Evolutionary conservation across 129 eudicot species (phyloP), one percentile per base, ranked within the genome.

Genomic region (Lonicera japonica): DNA sequence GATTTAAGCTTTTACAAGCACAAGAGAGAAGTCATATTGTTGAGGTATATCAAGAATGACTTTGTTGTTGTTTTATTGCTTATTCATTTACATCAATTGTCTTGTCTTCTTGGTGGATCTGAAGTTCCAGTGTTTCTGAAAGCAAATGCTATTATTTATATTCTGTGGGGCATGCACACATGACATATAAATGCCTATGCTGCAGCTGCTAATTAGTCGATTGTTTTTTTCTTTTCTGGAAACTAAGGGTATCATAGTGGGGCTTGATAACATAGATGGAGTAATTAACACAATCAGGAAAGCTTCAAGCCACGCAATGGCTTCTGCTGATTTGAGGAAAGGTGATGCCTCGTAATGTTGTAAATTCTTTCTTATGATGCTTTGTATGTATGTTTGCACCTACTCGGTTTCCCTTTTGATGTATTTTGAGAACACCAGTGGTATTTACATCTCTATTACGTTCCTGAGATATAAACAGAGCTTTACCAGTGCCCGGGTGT

Each of bases 261-360:
- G 96, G 69, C 98, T 92, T n/a, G 96, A 85, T 70, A 92, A 88
- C 65, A 71, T 92, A 68, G 96, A 92, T 73, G 75, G 56, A 57
- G 89, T 87, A 11, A 92, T 92, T 68, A 78, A 70, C 48, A 59
- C 77, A 56, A 80, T 92, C 78, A 80, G 88, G 78, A 80, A 81
- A 69, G 86, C 96, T 73, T 61, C 98, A 43, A 92, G 86, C 79
- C 82, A 88, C 46, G 69, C 85, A 50, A 29, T 63, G 60, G 98
- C 96, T 48, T 70, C 91, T 58, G 68, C 95, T 64, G 74, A 76
- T 50, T 57, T 92, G 66, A 92, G 79, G 75, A 76, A 69, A 77
- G 86, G 98, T 79, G 76, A 63, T 43, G 78, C 6, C 58, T 43
- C 61, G n/a, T 39, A 51, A 18, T 52, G 20, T 66, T 61, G 65